Percentiles rank a stretch among this genome's conserved stretches.
Conservation (phyloP, 2,329 filamentous ascomycete species). For the Gnomoniopsis smithogilvyi region DNA sequence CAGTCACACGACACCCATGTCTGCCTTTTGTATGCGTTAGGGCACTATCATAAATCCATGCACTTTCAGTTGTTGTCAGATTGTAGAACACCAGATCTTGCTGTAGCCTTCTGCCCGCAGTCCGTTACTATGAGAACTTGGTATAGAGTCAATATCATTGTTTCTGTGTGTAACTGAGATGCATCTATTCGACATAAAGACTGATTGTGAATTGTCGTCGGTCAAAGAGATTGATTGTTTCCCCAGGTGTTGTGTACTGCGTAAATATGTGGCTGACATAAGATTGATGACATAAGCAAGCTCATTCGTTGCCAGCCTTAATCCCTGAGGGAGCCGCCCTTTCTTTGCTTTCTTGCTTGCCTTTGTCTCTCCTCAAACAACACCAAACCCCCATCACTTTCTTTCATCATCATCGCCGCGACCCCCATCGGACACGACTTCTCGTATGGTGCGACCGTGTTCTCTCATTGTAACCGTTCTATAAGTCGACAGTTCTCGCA, state of each 20-base stretch:
- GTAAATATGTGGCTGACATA: not conserved
- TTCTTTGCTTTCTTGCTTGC: not conserved
- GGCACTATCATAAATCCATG: not conserved
- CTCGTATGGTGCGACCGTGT: not conserved
- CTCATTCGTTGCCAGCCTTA: not conserved
- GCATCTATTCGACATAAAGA: too few relatives aligned
- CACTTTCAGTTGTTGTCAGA: not conserved
- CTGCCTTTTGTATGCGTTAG: not conserved
- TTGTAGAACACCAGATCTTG: not conserved
- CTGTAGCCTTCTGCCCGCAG: not conserved
- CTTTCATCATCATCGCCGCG: constrained; percentile 2
- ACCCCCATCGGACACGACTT: not conserved
- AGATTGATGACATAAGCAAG: not conserved
- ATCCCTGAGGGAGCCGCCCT: not conserved
- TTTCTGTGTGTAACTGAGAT: too few relatives aligned
- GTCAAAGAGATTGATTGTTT: too few relatives aligned
- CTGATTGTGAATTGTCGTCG: too few relatives aligned
- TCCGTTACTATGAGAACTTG: not conserved
- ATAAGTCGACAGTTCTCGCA: not conserved
- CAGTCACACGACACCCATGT: constrained; percentile 4
- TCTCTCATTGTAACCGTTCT: not conserved
- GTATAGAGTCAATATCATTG: too few relatives aligned
- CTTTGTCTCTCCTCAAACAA: not conserved
- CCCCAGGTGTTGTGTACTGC: too few relatives aligned
- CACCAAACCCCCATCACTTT: not conserved